phyloP scores from a whole-genome alignment of 306 rosid species.

The Carpinus viminea region DNA sequence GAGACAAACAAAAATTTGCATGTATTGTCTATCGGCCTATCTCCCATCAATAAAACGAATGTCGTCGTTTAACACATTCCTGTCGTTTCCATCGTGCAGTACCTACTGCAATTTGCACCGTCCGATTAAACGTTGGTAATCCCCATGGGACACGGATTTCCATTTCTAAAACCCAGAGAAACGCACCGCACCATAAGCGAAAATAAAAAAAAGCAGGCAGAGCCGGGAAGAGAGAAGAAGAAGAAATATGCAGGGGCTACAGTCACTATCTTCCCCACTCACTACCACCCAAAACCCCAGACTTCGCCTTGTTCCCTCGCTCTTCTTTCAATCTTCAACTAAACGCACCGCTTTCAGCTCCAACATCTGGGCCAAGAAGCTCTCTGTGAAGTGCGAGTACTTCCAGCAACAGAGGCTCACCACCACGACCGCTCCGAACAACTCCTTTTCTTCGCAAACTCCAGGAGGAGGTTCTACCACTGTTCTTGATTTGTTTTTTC shows the following conservation, averaged over 20 bases:
- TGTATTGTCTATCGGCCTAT: too few relatives aligned
- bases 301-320: constrained; percentile 22
- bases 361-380: constrained; percentile 21
- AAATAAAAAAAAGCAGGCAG: neutral
- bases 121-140: neutral
- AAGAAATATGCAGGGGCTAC: constrained; percentile 44
- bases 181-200: neutral
- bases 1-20: too few relatives aligned
- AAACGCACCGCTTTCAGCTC: constrained; percentile 27
- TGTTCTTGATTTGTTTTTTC: neutral
- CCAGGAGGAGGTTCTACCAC: constrained; percentile 45
- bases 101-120: neutral
- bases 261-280: constrained; percentile 40
- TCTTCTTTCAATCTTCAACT: constrained; percentile 20
- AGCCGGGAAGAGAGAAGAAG: constrained; percentile 25
- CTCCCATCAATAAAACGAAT: too few relatives aligned
- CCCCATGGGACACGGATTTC: neutral
- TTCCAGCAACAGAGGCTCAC: constrained; percentile 47
- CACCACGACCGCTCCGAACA: constrained; percentile 19
- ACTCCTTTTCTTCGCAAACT: constrained; percentile 24
- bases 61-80: neutral
- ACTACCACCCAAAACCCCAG: constrained; percentile 35
- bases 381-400: constrained; percentile 58
- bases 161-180: neutral
- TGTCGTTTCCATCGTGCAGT: neutral